Conservation (phyloP, 306 rosid species). For the Elaeagnus macrophylla region DNA sequence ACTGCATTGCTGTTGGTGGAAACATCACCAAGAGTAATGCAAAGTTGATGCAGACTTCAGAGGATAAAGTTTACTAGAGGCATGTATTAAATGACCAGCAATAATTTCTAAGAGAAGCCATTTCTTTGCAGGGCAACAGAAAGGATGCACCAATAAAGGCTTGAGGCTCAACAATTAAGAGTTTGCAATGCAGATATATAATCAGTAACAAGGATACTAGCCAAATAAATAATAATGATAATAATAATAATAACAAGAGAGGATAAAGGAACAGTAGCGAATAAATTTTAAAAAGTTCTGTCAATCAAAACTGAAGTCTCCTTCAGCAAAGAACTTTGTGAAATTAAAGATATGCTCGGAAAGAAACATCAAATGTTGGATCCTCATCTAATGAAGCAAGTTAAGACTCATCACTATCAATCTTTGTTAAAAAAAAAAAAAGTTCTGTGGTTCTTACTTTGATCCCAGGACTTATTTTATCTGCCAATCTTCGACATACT, state of each 20-base stretch:
- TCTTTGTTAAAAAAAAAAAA: too few species aligned
- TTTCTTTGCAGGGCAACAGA: neutral
- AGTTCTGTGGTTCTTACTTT: too few species aligned
- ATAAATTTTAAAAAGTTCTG: too few species aligned
- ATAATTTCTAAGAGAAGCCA: neutral
- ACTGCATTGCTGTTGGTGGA: neutral
- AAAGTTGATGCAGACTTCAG: neutral
- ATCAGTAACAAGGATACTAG: neutral
- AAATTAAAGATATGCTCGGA: neutral
- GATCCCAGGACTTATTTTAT: too few species aligned
- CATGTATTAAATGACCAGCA: neutral
- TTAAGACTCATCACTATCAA: neutral
- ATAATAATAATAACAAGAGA: neutral
- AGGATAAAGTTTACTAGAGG: neutral
- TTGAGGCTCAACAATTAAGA: neutral
- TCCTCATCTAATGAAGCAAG: neutral
- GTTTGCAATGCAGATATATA: neutral
- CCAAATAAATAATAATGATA: neutral
- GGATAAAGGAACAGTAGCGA: too few species aligned
- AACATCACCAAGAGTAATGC: neutral
- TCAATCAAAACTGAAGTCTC: neutral
- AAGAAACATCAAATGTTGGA: neutral
- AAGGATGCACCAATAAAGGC: neutral
- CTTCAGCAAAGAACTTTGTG: constrained; percentile 5
- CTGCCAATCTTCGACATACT: neutral